Evolutionary conservation across 176 grass and related monocot genomes (phyloP), one percentile per base, ranked within the genome.

Genomic region (Zoysia pacifica): DNA sequence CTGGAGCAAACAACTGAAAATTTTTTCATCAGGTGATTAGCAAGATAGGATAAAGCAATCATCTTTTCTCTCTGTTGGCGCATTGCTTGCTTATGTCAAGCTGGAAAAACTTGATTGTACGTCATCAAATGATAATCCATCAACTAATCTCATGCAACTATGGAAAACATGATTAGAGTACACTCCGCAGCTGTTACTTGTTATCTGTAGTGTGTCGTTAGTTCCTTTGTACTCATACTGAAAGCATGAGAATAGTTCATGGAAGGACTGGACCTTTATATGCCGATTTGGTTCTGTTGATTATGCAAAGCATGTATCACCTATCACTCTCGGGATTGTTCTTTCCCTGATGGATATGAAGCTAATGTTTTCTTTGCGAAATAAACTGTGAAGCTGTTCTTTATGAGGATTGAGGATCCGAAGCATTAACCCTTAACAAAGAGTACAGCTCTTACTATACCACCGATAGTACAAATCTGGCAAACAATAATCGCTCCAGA

Each of bases 211-310:
- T 15, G 55, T 62, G 41, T 45, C 36, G 12, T 6, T 35, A 39
- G n/a, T 18, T 60, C 76, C n/a, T 2, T 43, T 81, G 44, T 76
- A 76, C 54, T 76, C n/a, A 11, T 54, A 18, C 82, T 77, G 67
- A 15, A 49, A 82, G 48, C 49, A 72, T 58, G 73, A 19, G 44
- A 65, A 63, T 64, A 48, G 35, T 56, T 71, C 20, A 64, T 46
- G 47, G 19, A 40, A 54, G 45, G 40, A 62, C 44, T 38, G 9
- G 46, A 15, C 39, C n/a, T 76, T 46, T 81, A 52, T 61, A 50
- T 70, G 65, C 19, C 58, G 40, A 82, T 39, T 35, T 39, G 45
- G 36, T 12, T 67, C 69, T 35, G 5, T 45, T 49, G 8, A 50
- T 13, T 37, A 46, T 15, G 6, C 3, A 42, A n/a, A 66, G 38